These are phyloP conservation scores for Globisporangium splendens DNA, from an alignment of 352 stramenopile species.

Conservation along the genomic window DNA sequence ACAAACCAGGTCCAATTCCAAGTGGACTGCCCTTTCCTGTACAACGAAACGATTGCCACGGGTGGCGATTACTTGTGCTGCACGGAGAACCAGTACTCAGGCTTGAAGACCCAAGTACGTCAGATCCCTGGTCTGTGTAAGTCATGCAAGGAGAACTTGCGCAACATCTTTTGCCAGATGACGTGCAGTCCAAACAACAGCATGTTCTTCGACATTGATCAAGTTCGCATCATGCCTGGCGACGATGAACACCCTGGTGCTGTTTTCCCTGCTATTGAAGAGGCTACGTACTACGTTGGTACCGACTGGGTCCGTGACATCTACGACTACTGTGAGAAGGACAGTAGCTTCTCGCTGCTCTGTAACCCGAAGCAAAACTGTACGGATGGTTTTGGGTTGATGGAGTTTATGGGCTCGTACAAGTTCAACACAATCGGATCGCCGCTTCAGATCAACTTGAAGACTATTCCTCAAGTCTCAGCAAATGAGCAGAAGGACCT, in stretches of 20 bases:
- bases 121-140: constrained; percentile 59
- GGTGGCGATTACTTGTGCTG: constrained; percentile 57
- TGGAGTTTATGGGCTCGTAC: constrained; percentile 63
- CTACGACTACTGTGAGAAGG: constrained; percentile 58
- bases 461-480: constrained; percentile 30
- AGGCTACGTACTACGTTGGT: constrained; percentile 57
- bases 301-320: constrained; percentile 61
- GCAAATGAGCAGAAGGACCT: constrained; percentile 25
- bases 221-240: constrained; percentile 46
- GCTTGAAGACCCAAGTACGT: constrained; percentile 49
- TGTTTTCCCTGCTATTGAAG: constrained; percentile 50
- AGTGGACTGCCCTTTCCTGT: constrained; percentile 56
- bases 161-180: constrained; percentile 65
- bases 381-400: constrained; percentile 44
- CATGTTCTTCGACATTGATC: constrained; percentile 49
- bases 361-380: constrained; percentile 57
- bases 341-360: constrained; percentile 52
- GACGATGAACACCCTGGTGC: constrained; percentile 32
- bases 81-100: constrained; percentile 51
- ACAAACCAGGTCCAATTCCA: constrained; percentile 55
- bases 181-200: constrained; percentile 66
- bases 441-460: constrained; percentile 61
- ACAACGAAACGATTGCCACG: constrained; percentile 45
- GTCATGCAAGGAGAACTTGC: constrained; percentile 59
- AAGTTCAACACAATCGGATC: constrained; percentile 58